Percentiles rank a stretch among this genome's conserved stretches.
phyloP scores from a whole-genome alignment of 169 alveolate species.

The Neospora caninum region DNA sequence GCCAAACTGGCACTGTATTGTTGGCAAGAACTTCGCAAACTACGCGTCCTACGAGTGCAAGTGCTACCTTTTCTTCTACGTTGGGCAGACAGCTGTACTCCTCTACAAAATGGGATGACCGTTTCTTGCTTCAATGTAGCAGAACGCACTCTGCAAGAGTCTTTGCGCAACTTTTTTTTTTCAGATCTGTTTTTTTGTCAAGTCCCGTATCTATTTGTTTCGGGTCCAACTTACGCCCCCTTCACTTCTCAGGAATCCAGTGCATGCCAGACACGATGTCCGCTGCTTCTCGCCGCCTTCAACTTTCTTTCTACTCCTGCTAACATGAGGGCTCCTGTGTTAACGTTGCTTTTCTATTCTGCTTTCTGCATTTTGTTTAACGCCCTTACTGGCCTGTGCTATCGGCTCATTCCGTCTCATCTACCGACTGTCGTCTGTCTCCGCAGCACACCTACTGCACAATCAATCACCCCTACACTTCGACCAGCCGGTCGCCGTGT shows the following conservation, averaged over 20 bases:
- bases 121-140: neutral
- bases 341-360: neutral
- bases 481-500: neutral
- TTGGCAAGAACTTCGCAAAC: slow-evolving; percentile 91
- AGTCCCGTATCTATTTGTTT: neutral
- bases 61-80: slow-evolving; percentile 88
- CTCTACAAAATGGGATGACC: slow-evolving; percentile 64
- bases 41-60: slow-evolving; percentile 88
- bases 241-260: neutral
- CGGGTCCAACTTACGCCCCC: neutral
- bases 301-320: neutral
- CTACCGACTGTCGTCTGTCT: neutral
- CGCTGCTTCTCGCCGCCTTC: neutral
- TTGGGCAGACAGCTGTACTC: slow-evolving; percentile 89
- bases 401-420: neutral
- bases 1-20: slow-evolving; percentile 94
- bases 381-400: neutral
- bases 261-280: neutral
- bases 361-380: neutral
- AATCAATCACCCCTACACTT: neutral
- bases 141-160: neutral
- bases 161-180: neutral
- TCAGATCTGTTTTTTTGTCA: neutral
- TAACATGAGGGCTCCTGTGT: neutral
- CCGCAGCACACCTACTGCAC: neutral